A percentile compares a stretch with the other conserved stretches of the same genome.
These are phyloP conservation scores for Dioscorea cayenensis DNA, from an alignment of 116 monocot species.

Conservation along the genomic window DNA sequence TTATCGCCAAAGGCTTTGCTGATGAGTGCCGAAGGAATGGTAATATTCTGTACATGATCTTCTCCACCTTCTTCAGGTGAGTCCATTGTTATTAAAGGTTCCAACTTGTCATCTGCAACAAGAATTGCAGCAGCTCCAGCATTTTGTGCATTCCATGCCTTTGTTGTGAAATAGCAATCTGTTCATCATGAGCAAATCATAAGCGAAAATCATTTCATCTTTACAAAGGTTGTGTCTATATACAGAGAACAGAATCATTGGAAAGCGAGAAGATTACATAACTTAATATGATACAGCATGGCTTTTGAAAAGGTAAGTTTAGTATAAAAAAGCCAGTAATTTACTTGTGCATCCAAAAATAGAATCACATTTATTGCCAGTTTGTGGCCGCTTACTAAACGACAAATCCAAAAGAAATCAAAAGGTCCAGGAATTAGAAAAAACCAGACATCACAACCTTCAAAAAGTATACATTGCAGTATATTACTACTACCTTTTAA, in stretches of 20 bases:
- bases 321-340: no score
- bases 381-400: no score
- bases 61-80: slow-evolving; percentile 65
- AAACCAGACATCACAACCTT: no score
- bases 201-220: neutral
- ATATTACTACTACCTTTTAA: no score
- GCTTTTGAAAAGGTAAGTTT: no score
- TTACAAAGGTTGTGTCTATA: neutral
- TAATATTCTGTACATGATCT: slow-evolving; percentile 66
- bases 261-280: no score
- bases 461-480: no score
- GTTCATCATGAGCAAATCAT: neutral
- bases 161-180: slow-evolving; percentile 92
- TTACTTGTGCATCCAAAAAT: no score
- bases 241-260: neutral
- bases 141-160: slow-evolving; percentile 93
- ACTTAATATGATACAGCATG: no score
- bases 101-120: slow-evolving; percentile 83
- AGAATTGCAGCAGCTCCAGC: slow-evolving; percentile 92
- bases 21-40: slow-evolving; percentile 75
- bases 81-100: slow-evolving; percentile 98
- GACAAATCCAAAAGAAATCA: no score
- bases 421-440: no score
- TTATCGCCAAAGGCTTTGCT: slow-evolving; percentile 62
- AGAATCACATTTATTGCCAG: no score